Percentiles rank a stretch among this genome's conserved stretches.
phyloP scores from a whole-genome alignment of 2,329 filamentous ascomycete species.

The Blastomyces silverae region DNA sequence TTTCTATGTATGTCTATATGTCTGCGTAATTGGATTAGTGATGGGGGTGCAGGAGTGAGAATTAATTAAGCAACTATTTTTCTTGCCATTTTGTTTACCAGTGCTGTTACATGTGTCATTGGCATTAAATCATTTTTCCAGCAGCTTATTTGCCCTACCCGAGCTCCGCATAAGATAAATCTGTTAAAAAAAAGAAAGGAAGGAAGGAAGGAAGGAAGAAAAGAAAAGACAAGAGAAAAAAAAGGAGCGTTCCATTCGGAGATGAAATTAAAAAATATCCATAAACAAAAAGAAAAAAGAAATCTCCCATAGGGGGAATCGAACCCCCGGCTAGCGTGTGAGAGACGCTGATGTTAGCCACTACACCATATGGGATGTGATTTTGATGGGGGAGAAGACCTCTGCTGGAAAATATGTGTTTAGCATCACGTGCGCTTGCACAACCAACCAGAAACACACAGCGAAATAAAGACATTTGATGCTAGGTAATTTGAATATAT shows the following conservation, averaged over 20 bases:
- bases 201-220: no score
- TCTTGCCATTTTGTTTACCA: neutral
- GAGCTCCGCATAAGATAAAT: no score
- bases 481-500: no score
- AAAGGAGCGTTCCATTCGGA: neutral
- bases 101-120: no score
- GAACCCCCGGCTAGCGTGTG: conserved; percentile 20
- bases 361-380: conserved; percentile 20
- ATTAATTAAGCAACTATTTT: no score
- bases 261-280: conserved; percentile 8
- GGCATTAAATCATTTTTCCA: neutral
- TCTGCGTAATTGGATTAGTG: neutral
- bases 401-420: neutral
- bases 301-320: conserved; percentile 20
- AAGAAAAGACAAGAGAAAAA: no score
- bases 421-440: neutral
- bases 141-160: neutral
- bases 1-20: neutral
- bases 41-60: neutral
- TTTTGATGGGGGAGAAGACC: neutral
- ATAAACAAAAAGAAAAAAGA: neutral
- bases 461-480: no score
- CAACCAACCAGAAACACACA: no score
- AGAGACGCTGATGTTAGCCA: conserved; percentile 21
- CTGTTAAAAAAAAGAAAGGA: no score